Evolutionary conservation across 2,329 filamentous ascomycete species (phyloP).

Genomic region (Gnomoniopsis sp.): DNA sequence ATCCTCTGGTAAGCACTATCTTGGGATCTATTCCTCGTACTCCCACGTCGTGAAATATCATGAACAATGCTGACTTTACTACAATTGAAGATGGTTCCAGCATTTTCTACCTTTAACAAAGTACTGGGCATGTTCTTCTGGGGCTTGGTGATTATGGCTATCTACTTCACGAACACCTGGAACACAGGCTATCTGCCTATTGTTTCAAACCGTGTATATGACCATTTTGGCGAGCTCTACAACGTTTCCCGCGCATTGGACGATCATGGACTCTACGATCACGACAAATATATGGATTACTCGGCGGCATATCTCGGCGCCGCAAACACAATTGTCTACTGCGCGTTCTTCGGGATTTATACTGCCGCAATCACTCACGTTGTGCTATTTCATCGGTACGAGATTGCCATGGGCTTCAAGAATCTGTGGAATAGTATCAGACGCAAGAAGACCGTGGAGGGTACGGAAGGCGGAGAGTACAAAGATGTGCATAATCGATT

Average conservation of each 20-base stretch:
- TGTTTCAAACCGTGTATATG: conserved; percentile 49
- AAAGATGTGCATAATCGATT: conserved; percentile 42
- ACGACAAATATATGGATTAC: conserved; percentile 24
- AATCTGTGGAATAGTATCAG: conserved; percentile 41
- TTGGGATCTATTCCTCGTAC: background rate
- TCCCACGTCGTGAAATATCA: too few relatives aligned
- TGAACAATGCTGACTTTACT: conserved; percentile 13
- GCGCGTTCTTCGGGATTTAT: conserved; percentile 54
- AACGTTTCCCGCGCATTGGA: conserved; percentile 31
- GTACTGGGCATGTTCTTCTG: conserved; percentile 54
- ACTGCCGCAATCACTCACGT: conserved; percentile 50
- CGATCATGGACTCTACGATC: conserved; percentile 12
- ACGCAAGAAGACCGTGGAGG: conserved; percentile 34
- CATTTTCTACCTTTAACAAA: conserved; percentile 60
- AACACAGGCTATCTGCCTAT: conserved; percentile 42
- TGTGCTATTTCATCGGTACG: conserved; percentile 47
- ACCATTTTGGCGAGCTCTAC: conserved; percentile 47
- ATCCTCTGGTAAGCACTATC: conserved; percentile 13
- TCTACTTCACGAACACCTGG: conserved; percentile 7
- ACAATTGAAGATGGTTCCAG: conserved; percentile 38
- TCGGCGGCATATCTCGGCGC: conserved; percentile 24
- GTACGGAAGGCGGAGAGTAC: conserved; percentile 24
- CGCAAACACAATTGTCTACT: conserved; percentile 34
- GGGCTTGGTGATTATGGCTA: conserved; percentile 47
- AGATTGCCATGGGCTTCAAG: conserved; percentile 48